phyloP scores from a whole-genome alignment of 129 eudicot species.

The Sambucus nigra region DNA sequence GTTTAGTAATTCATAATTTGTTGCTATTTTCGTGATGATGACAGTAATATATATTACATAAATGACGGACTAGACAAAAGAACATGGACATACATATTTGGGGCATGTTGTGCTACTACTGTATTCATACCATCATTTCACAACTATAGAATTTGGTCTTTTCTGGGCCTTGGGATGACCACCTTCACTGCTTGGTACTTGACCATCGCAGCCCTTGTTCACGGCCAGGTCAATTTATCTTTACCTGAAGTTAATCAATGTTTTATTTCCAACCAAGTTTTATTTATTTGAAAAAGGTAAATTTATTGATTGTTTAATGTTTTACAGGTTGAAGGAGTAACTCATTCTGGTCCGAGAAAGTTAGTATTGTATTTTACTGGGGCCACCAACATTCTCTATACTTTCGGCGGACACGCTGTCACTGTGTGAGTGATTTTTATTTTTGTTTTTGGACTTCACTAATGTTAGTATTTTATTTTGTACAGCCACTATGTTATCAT shows the following conservation, averaged over 20 bases:
- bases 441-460: too few species aligned
- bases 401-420: conserved; percentile 80
- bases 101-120: conserved; percentile 77
- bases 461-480: too few species aligned
- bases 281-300: neutral
- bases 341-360: conserved; percentile 52
- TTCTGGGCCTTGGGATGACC: conserved; percentile 76
- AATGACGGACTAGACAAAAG: conserved; percentile 61
- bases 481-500: too few species aligned
- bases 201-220: conserved; percentile 51
- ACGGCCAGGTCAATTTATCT: conserved; percentile 48
- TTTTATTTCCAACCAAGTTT: too few species aligned
- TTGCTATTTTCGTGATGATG: conserved; percentile 2
- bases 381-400: conserved; percentile 66
- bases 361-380: conserved; percentile 61
- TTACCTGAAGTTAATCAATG: neutral
- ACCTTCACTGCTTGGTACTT: conserved; percentile 76
- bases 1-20: neutral
- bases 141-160: conserved; percentile 68
- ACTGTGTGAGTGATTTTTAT: conserved; percentile 47
- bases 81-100: conserved; percentile 77
- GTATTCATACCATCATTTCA: conserved; percentile 63
- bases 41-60: conserved; percentile 71
- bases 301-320: neutral
- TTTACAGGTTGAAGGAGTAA: conserved; percentile 48